These are phyloP conservation scores for Xylaria sp. DNA, from an alignment of 2,329 filamentous ascomycete species.

Conservation along the genomic window DNA sequence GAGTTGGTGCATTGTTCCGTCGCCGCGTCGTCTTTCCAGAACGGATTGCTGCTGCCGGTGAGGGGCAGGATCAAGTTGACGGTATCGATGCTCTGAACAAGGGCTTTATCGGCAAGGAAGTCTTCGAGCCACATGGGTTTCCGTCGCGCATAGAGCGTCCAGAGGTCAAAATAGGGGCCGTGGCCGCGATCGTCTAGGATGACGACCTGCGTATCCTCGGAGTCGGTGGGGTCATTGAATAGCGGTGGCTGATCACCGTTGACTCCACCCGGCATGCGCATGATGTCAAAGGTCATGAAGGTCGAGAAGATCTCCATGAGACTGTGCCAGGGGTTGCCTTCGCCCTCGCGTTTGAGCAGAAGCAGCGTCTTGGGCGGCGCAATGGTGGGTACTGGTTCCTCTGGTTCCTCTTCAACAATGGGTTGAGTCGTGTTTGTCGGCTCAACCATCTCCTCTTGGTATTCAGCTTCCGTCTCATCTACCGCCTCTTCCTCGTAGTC, in stretches of 20 bases:
- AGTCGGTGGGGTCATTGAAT: constrained; percentile 19
- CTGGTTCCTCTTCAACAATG: not conserved
- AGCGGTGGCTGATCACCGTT: constrained; percentile 17
- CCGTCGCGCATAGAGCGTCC: constrained; percentile 33
- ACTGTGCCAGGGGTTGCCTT: constrained; percentile 33
- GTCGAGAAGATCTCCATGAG: constrained; percentile 35
- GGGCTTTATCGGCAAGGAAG: constrained; percentile 11
- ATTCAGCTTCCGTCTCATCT: not conserved
- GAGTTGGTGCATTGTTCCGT: constrained; percentile 31
- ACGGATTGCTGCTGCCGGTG: constrained; percentile 37
- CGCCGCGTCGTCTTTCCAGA: constrained; percentile 40
- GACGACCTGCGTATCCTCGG: constrained; percentile 31
- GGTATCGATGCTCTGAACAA: constrained; percentile 11
- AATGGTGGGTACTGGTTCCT: not conserved
- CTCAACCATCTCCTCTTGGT: not conserved
- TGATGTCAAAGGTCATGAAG: constrained; percentile 32
- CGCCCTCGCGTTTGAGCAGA: constrained; percentile 34
- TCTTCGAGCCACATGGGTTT: constrained; percentile 30
- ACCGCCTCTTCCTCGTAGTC: no score
- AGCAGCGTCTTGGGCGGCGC: constrained; percentile 21
- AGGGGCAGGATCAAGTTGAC: constrained; percentile 37
- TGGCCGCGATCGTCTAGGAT: constrained; percentile 33
- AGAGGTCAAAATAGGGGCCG: constrained; percentile 36
- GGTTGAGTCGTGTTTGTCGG: not conserved
- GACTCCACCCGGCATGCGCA: constrained; percentile 27